Evolutionary conservation across 768 basidiomycete species (phyloP), one percentile per base, ranked within the genome.

Genomic region (Rhodotorula paludigena): DNA sequence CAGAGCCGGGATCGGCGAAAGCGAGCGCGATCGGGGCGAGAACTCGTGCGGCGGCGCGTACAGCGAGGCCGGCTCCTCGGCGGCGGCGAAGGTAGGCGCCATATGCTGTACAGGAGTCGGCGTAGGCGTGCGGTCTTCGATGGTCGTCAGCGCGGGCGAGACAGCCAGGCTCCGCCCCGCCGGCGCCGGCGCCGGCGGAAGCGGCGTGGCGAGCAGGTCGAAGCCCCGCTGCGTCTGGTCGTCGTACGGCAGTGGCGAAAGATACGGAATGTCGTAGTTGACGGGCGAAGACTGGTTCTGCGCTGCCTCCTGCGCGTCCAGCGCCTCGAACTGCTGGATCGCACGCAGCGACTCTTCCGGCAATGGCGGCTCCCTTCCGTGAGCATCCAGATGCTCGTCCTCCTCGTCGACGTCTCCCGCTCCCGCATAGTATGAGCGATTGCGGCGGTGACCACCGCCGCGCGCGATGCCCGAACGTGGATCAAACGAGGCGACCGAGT

Each of bases 401-500:
- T 38, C 39, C 25, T 58, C 61, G 38, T 41, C 18, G n/a, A n/a
- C n/a, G 20, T 39, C 33, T 3, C 49, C 57, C 6, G 30, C 52
- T 12, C n/a, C 5, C 23, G 30, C 58, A 38, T 55, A 60, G 32
- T 52, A 44, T 30, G 60, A 61, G 23, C 48, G 30, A 20, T 44
- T 42, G 0, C 25, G 47, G 5, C 54, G 64, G 12, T 20, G 21
- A 2, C n/a, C 30, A n/a, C n/a, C n/a, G n/a, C 57, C 38, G 11
- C 14, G 11, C 52, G 66, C 28, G 44, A 33, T 51, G 49, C 30
- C 15, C 32, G 49, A 10, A 12, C 42, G 42, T 15, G 47, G 47
- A 28, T 68, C 66, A 39, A 60, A 54, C 12, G 68, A 70, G 10
- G 56, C 47, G 38, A 70, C 52, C 10, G 68, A 70, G 56, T 70